A percentile compares a stretch with the other conserved stretches of the same genome.
phyloP scores from a whole-genome alignment of 2,329 filamentous ascomycete species.

The Nectriaceae sp. region DNA sequence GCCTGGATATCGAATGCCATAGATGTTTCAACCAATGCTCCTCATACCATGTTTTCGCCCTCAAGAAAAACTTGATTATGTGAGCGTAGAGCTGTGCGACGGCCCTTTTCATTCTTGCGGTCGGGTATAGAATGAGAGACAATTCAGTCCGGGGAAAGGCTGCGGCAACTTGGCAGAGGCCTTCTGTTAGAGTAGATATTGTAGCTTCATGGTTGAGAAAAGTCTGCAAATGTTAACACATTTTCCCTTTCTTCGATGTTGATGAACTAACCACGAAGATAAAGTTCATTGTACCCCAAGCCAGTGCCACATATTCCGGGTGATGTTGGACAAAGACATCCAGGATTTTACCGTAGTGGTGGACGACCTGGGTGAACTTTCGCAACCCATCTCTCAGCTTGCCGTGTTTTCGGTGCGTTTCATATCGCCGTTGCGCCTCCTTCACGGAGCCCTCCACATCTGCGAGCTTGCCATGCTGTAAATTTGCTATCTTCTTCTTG shows the following conservation, averaged over 20 bases:
- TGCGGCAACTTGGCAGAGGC: not conserved
- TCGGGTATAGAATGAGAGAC: not conserved
- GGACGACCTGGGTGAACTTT: not conserved
- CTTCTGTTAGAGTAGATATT: not conserved
- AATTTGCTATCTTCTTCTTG: not conserved
- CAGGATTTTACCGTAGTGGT: not conserved
- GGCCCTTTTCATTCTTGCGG: not conserved
- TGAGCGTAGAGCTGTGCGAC: not conserved
- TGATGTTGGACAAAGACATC: conserved; percentile 4
- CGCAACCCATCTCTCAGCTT: no score
- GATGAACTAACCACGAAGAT: conserved; percentile 1
- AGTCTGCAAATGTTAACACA: not conserved
- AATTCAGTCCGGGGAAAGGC: not conserved
- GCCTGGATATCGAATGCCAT: not conserved
- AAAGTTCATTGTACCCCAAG: conserved; percentile 7
- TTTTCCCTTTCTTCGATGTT: not conserved
- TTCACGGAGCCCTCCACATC: not conserved
- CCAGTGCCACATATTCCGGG: conserved; percentile 7
- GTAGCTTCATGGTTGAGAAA: not conserved
- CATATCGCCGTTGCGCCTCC: not conserved
- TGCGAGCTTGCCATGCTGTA: not conserved
- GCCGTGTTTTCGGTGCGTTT: not conserved
- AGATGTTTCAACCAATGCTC: no score
- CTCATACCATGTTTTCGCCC: not conserved
- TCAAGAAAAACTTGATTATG: not conserved